phyloP scores from a whole-genome alignment of 2,329 filamentous ascomycete genomes.

The Polytolypa hystricis region DNA sequence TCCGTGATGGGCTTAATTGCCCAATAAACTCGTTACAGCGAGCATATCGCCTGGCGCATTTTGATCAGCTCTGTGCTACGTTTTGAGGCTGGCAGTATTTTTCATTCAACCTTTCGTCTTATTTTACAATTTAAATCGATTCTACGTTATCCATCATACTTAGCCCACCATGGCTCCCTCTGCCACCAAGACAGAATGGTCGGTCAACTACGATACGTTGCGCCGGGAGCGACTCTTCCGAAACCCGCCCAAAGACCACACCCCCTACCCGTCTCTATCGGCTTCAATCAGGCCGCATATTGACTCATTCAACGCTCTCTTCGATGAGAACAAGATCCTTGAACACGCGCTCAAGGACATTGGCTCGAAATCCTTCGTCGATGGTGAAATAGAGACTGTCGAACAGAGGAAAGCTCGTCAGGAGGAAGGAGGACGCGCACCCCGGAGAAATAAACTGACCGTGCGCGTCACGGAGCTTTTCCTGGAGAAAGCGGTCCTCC shows the following conservation, averaged over 20 bases:
- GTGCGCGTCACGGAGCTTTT: conserved; percentile 72
- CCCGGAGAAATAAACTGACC: conserved; percentile 59
- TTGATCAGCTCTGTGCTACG: too few species aligned
- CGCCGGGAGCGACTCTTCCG: conserved; percentile 80
- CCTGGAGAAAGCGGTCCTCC: conserved; percentile 70
- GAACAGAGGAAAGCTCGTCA: conserved; percentile 27
- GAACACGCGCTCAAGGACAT: conserved; percentile 76
- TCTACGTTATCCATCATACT: too few species aligned
- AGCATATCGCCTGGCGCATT: too few species aligned
- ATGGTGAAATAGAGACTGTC: conserved; percentile 50
- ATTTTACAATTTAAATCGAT: too few species aligned
- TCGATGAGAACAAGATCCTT: conserved; percentile 61
- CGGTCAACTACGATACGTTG: conserved; percentile 73
- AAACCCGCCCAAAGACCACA: conserved; percentile 75
- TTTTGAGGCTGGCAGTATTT: too few species aligned
- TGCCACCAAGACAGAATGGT: conserved; percentile 61
- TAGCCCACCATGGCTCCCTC: conserved; percentile 48
- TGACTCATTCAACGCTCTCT: conserved; percentile 88
- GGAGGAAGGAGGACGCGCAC: conserved; percentile 43
- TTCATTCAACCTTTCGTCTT: too few species aligned
- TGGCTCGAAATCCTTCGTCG: conserved; percentile 75
- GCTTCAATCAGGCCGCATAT: conserved; percentile 84
- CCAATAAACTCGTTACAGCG: too few species aligned
- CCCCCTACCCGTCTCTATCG: conserved; percentile 78
- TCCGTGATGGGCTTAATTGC: too few species aligned